These are phyloP conservation scores for Diaporthe nobilis DNA, from an alignment of 2,329 filamentous ascomycete genomes.

Conservation along the genomic window DNA sequence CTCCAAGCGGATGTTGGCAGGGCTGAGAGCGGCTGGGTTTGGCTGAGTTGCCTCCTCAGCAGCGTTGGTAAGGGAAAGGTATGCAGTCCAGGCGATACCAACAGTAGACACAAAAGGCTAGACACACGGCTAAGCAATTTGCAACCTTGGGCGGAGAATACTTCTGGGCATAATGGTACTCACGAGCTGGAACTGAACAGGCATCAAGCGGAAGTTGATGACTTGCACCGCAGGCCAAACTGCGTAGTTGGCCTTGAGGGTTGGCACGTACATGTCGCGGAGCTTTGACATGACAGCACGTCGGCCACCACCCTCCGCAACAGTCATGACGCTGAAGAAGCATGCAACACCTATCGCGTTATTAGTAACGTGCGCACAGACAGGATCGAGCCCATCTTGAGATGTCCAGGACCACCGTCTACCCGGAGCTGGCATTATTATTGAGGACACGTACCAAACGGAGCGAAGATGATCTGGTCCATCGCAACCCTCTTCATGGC, in stretches of 20 bases:
- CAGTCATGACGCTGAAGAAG: conserved; percentile 97
- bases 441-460: conserved; percentile 72
- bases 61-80: conserved; percentile 92
- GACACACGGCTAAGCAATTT: conserved; percentile 39
- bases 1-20: conserved; percentile 55
- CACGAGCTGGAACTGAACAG: conserved; percentile 96
- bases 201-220: conserved; percentile 95
- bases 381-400: background rate
- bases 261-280: conserved; percentile 92
- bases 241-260: conserved; percentile 94
- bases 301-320: conserved; percentile 91
- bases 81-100: conserved; percentile 98
- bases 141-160: background rate
- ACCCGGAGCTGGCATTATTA: too few species aligned
- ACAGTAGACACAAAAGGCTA: conserved; percentile 96
- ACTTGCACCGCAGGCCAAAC: conserved; percentile 97
- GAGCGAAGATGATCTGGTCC: conserved; percentile 94
- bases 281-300: conserved; percentile 87
- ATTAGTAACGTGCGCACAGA: background rate
- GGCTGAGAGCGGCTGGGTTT: conserved; percentile 49
- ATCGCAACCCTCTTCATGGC: conserved; percentile 92
- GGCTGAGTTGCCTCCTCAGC: conserved; percentile 74
- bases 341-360: conserved; percentile 72
- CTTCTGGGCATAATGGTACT: conserved; percentile 56
- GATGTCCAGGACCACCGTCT: conserved; percentile 45